Conservation (phyloP, 2,329 filamentous ascomycete species). For the Chaetomium globosum region DNA sequence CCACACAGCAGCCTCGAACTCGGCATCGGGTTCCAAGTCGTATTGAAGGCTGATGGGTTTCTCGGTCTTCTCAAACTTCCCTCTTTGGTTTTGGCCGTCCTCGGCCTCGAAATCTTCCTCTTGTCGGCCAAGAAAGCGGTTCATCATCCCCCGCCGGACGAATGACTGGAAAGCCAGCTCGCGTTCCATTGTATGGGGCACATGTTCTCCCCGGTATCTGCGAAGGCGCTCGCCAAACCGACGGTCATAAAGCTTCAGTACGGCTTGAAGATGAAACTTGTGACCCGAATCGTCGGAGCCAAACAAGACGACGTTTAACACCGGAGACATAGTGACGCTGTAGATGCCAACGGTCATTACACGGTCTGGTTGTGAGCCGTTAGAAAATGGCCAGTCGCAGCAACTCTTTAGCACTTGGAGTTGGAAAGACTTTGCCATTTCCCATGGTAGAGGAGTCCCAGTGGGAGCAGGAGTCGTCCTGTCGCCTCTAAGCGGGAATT, state of each 20-base stretch:
- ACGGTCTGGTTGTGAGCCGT: not conserved
- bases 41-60: not conserved
- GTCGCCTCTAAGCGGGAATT: not conserved
- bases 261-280: not conserved
- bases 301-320: conserved; percentile 5
- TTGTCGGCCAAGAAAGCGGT: not conserved
- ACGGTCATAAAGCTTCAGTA: conserved; percentile 18
- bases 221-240: conserved; percentile 5
- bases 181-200: conserved; percentile 3
- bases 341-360: not conserved
- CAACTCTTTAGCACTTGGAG: not conserved
- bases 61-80: not conserved
- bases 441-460: not conserved
- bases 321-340: conserved; percentile 10
- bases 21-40: not conserved
- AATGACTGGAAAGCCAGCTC: conserved; percentile 10
- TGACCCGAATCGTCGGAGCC: not conserved
- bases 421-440: not conserved
- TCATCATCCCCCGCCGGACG: conserved; percentile 16
- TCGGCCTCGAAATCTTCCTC: not conserved
- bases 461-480: not conserved
- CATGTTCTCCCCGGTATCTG: not conserved
- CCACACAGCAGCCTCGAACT: conserved; percentile 13
- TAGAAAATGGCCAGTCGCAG: conserved; percentile 1
- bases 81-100: not conserved